phyloP scores from a whole-genome alignment of 768 basidiomycete species.

The Pleurotus sapidus region DNA sequence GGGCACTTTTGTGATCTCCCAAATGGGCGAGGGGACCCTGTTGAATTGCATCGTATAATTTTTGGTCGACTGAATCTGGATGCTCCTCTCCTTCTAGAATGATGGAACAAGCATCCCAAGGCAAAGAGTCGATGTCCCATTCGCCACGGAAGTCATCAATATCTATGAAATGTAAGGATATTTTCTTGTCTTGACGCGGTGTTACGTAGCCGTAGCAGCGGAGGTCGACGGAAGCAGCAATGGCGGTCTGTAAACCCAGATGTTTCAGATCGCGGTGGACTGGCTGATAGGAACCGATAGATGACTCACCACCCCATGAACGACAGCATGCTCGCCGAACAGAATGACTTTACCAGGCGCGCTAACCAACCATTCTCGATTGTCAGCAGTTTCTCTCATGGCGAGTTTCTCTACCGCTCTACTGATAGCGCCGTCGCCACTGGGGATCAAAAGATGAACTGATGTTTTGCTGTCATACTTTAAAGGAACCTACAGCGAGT shows the following conservation, averaged over 20 bases:
- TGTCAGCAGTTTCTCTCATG: conserved; percentile 26
- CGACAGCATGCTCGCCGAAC: conserved; percentile 98
- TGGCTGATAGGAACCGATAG: conserved; percentile 2
- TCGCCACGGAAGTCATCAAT: conserved; percentile 73
- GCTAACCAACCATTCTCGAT: conserved; percentile 78
- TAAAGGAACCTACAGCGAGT: conserved; percentile 1
- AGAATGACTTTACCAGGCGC: conserved; percentile 98
- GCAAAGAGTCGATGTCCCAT: conserved; percentile 76
- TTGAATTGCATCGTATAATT: conserved; percentile 71
- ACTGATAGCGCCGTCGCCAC: conserved; percentile 28
- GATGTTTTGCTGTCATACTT: not conserved
- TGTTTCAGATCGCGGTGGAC: not conserved
- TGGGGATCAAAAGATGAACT: not conserved
- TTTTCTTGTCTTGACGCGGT: conserved; percentile 67
- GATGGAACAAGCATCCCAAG: conserved; percentile 73
- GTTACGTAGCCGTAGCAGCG: conserved; percentile 88
- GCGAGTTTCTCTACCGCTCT: conserved; percentile 71
- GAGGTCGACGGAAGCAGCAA: conserved; percentile 93
- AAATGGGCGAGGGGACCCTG: conserved; percentile 35
- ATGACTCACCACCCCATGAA: conserved; percentile 86
- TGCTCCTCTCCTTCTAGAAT: conserved; percentile 48
- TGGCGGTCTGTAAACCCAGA: conserved; percentile 63
- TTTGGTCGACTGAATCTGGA: conserved; percentile 68
- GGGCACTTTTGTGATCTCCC: conserved; percentile 33
- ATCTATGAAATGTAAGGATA: conserved; percentile 79